Base-by-base conservation (phyloP, 495 filamentous ascomycete genomes). In the Penicillium canescens region DNA sequence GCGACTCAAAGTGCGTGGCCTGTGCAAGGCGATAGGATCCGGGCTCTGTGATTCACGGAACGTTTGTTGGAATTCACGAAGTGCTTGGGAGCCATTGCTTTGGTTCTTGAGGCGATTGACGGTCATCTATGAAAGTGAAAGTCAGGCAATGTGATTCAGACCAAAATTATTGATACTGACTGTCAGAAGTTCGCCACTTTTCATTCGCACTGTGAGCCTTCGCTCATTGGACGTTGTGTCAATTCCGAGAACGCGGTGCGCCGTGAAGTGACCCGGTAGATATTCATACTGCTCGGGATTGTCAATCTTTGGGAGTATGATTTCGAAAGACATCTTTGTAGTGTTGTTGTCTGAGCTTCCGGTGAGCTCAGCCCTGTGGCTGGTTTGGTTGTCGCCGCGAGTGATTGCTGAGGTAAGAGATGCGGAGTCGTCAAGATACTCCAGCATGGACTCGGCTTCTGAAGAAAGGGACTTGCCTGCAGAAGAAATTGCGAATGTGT, bases 211-310 rank as follows among this genome's bases (percentile, higher is more conserved):
- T 35, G 59, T 65, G 57, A 79, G 81, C 5, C 66, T 54, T 24
- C 60, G 54, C 36, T 66, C 50, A 11, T 59, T 50, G 2, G 8
- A 31, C 6, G 6, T 31, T 21, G 61, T 55, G 8, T 70, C 56
- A 31, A 77, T 65, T 13, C 65, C 58, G 45, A 81, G 55, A 16
- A 84, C 62, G 9, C 62, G 58, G 33, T 65, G 65, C 23, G 76
- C 72, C 3, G 60, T 61, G 47, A 66, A 73, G 51, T 81, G 74
- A 7, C 75, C 80, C n/a, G 65, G 67, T 9, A 79, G 71, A 45
- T 66, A 70, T 28, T 76, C 62, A 56, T 82, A 85, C 47, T 82
- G 77, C 50, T 73, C 70, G 3, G 56, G 50, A n/a, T 73, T 59
- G 18, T 65, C 47, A 20, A 75, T 58, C 0, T 46, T 40, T 8